Percentiles rank a stretch among this genome's conserved stretches.
Evolutionary conservation across 257 asterid species (phyloP).

Genomic region (Ehretia macrophylla): DNA sequence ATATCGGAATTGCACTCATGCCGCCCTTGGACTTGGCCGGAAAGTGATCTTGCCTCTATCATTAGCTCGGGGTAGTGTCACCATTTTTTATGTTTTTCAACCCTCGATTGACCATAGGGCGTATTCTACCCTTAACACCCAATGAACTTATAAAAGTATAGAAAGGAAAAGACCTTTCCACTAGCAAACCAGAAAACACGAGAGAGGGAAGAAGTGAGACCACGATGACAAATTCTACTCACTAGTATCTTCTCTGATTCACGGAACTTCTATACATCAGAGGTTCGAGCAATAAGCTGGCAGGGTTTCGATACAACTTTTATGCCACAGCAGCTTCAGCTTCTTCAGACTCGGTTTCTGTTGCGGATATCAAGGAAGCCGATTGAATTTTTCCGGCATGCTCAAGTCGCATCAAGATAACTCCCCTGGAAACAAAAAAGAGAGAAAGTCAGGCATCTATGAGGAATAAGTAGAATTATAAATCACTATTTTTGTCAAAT

Average conservation of each 20-base stretch:
- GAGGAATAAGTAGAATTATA: not conserved
- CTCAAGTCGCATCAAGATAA: slow-evolving; percentile 92
- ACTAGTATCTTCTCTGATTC: not conserved
- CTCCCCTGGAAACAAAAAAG: slow-evolving; percentile 54
- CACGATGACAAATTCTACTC: not conserved
- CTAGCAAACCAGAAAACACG: no score
- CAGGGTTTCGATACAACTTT: not conserved
- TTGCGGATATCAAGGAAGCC: slow-evolving; percentile 76
- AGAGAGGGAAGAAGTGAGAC: no score
- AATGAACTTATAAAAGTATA: no score
- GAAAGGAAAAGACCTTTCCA: no score
- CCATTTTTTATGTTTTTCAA: no score
- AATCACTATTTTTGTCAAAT: not conserved
- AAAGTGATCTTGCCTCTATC: no score
- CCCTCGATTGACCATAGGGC: no score
- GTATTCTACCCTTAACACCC: no score
- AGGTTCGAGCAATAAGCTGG: not conserved
- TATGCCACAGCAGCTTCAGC: slow-evolving; percentile 41
- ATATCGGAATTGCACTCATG: no score
- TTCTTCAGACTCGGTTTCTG: slow-evolving; percentile 58
- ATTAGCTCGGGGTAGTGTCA: no score
- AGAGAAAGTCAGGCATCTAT: not conserved
- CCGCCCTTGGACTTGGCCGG: no score
- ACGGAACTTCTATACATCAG: not conserved
- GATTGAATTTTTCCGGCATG: slow-evolving; percentile 92